Evolutionary conservation across 2,329 filamentous ascomycete species (phyloP).

Genomic region (Amauroascus verrucosus): DNA sequence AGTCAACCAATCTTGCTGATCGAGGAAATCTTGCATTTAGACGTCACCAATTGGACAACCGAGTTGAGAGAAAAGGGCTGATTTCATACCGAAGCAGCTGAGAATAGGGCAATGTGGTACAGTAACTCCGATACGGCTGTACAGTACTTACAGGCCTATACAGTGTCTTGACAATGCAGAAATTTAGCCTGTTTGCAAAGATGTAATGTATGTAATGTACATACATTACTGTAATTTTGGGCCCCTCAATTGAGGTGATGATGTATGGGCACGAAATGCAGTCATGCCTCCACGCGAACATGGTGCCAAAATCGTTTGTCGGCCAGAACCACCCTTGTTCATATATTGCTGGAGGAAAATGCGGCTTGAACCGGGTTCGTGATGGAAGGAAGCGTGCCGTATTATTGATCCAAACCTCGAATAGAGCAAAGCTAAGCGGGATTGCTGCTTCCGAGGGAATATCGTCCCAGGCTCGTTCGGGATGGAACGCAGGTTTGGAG

Average conservation of each 20-base stretch:
- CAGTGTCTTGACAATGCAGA: no score
- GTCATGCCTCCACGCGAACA: background rate
- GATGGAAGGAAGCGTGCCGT: background rate
- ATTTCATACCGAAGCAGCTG: background rate
- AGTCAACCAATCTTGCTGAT: background rate
- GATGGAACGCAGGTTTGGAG: background rate
- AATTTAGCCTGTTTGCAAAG: no score
- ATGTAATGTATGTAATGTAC: no score
- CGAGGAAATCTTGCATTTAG: background rate
- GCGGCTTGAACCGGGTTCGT: background rate
- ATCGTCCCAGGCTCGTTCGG: background rate
- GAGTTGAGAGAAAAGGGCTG: background rate
- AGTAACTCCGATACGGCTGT: no score
- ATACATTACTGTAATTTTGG: no score
- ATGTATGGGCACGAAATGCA: no score
- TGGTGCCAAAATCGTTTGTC: background rate
- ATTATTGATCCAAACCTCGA: background rate
- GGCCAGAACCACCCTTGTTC: background rate
- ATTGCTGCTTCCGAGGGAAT: constrained; percentile 1
- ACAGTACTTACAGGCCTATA: no score
- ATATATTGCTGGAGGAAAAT: background rate
- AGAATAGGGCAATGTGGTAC: background rate
- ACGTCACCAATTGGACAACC: background rate
- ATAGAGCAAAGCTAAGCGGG: background rate
- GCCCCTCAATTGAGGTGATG: no score